Evolutionary conservation across 83 land plant genomes (phyloP), one percentile per base, ranked within the genome.

Genomic region (Thuja plicata): DNA sequence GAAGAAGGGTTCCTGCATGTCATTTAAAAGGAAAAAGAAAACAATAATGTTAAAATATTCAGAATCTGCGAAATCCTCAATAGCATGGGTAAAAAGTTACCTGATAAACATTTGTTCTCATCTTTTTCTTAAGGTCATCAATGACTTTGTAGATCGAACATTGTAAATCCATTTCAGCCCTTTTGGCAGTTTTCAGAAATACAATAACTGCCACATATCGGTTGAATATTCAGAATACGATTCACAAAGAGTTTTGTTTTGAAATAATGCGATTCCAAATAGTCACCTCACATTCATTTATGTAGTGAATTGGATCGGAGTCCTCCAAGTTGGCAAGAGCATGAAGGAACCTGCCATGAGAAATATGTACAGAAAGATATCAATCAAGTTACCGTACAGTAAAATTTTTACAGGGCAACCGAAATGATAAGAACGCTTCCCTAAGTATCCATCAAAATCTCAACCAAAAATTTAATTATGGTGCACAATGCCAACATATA

Each of bases 121-220:
- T 86, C 87, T 57, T 52, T 85, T 57, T 32, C 87, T 86, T 86
- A 37, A 86, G 70, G 32, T 86, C 70, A 32, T 52, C 87, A 50
- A 86, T 86, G 3, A 43, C 71, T 30, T 86, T 34, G 21, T 86
- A 86, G 32, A 86, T 86, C 17, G 70, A 46, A 57, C 43, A 52
- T 55, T 86, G 87, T n/a, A 86, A n/a, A 37, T 86, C 87, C 30
- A 86, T 86, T 86, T 52, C 38, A 55, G 71, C 55, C 43, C 87
- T 86, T 86, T 86, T 86, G 9, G 70, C n/a, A n/a, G 87, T 86
- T 37, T 50, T 86, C 60, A 86, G n/a, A 35, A 86, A 55, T 9
- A 50, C 57, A 17, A 86, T 86, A 37, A 34, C 87, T 86, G 41
- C 70, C 70, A 52, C 40, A 37, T 55, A 55, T 32, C 1, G 43